Conservation (phyloP, 768 basidiomycete genomes). For the Leccinum truebloodii region DNA sequence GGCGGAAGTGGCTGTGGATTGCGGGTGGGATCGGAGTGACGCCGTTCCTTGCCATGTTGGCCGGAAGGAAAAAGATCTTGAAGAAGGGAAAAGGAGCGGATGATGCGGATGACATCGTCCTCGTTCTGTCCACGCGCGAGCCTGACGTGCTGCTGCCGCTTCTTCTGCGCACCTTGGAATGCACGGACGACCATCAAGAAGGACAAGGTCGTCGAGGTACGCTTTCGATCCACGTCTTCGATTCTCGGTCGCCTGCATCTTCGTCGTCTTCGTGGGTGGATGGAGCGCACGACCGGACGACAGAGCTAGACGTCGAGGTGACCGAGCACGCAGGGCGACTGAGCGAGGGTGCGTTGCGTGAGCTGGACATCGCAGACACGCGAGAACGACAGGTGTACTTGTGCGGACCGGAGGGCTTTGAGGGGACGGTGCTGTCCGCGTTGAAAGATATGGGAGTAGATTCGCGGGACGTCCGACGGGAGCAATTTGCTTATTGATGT, state of each 20-base stretch:
- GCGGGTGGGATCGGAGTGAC: slow-evolving; percentile 69
- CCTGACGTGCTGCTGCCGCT: slow-evolving; percentile 52
- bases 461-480: slow-evolving; percentile 34
- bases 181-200: not conserved
- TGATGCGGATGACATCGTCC: slow-evolving; percentile 38
- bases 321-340: slow-evolving; percentile 25
- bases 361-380: slow-evolving; percentile 13
- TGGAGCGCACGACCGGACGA: slow-evolving; percentile 13
- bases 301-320: slow-evolving; percentile 13
- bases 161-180: slow-evolving; percentile 10
- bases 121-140: slow-evolving; percentile 55
- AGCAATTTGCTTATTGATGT: slow-evolving; percentile 46
- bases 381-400: slow-evolving; percentile 40
- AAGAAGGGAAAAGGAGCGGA: not conserved
- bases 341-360: slow-evolving; percentile 5
- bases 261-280: not conserved
- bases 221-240: slow-evolving; percentile 44
- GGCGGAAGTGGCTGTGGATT: slow-evolving; percentile 47
- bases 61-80: slow-evolving; percentile 4
- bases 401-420: slow-evolving; percentile 53
- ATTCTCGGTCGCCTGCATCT: slow-evolving; percentile 6
- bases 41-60: slow-evolving; percentile 62
- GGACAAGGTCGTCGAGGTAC: not conserved
- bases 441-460: slow-evolving; percentile 40
- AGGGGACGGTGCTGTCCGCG: slow-evolving; percentile 36